These are phyloP conservation scores for Pezicula neosporulosa DNA, from an alignment of 2,329 filamentous ascomycete species.

Conservation along the genomic window DNA sequence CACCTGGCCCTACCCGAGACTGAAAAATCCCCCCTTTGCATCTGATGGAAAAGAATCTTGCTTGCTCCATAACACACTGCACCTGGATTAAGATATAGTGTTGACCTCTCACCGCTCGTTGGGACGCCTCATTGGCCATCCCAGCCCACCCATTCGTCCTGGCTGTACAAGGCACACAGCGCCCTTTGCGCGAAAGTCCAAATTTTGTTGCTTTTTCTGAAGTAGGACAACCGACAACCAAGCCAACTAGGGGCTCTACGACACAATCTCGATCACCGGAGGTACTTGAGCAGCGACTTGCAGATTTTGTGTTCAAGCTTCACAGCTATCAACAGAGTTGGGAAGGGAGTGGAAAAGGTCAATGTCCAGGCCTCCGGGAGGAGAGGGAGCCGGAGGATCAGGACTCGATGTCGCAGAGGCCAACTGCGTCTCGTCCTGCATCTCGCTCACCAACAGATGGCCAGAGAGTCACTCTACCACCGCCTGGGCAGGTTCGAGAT, in stretches of 20 bases:
- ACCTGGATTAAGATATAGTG: slow-evolving; percentile 1
- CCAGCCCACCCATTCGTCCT: slow-evolving; percentile 29
- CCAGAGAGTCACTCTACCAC: slow-evolving; percentile 27
- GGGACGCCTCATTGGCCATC: slow-evolving; percentile 23
- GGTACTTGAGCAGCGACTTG: slow-evolving; percentile 24
- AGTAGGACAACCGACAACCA: slow-evolving; percentile 25
- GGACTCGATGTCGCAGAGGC: slow-evolving; percentile 63
- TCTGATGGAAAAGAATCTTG: not conserved
- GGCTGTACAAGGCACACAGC: slow-evolving; percentile 35
- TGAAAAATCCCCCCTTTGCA: not conserved
- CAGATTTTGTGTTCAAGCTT: slow-evolving; percentile 30
- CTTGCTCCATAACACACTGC: not conserved
- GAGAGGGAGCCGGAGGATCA: slow-evolving; percentile 51
- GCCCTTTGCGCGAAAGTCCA: slow-evolving; percentile 29
- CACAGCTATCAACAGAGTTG: slow-evolving; percentile 30
- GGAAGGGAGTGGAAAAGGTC: slow-evolving; percentile 38
- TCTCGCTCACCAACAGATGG: slow-evolving; percentile 38
- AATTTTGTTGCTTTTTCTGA: slow-evolving; percentile 26
- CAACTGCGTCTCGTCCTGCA: slow-evolving; percentile 51
- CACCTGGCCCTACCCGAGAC: no score
- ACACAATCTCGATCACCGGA: slow-evolving; percentile 21
- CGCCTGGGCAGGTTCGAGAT: slow-evolving; percentile 30
- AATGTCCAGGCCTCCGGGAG: slow-evolving; percentile 54
- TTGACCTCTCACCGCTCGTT: slow-evolving; percentile 19
- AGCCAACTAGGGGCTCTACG: slow-evolving; percentile 22